These are phyloP conservation scores for Theobroma grandiflorum DNA, from an alignment of 441 rosid species.

Conservation along the genomic window DNA sequence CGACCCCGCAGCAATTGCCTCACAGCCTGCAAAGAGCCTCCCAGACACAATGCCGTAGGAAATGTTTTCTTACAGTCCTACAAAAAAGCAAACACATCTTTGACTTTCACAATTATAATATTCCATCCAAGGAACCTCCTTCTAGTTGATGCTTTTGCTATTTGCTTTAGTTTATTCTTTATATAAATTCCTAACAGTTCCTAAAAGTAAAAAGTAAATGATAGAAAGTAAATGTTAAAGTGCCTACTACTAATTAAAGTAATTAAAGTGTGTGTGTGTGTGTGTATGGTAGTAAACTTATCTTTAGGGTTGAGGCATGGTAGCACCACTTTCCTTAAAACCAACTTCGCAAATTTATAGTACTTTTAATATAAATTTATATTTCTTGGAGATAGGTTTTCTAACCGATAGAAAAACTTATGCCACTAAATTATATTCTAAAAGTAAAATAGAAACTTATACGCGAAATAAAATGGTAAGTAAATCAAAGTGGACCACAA, in stretches of 20 bases:
- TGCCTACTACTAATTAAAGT: too few relatives aligned
- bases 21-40: constrained; percentile 82
- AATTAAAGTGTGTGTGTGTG: too few relatives aligned
- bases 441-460: neutral
- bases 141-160: neutral
- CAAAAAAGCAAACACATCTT: constrained; percentile 25
- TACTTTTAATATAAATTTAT: too few relatives aligned
- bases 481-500: constrained; percentile 23
- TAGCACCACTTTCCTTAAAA: too few relatives aligned
- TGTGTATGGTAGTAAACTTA: too few relatives aligned
- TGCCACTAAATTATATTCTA: neutral
- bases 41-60: constrained; percentile 84
- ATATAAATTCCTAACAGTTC: neutral
- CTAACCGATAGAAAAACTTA: neutral
- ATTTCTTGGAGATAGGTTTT: too few relatives aligned
- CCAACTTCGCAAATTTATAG: too few relatives aligned
- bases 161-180: neutral
- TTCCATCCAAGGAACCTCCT: constrained; percentile 1
- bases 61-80: constrained; percentile 92
- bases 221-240: neutral
- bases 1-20: constrained; percentile 66
- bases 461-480: neutral
- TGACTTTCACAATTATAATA: neutral
- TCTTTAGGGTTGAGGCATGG: too few relatives aligned
- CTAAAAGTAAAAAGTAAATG: neutral